phyloP scores from a whole-genome alignment of 345 rosid species.

The Ceriops tagal region DNA sequence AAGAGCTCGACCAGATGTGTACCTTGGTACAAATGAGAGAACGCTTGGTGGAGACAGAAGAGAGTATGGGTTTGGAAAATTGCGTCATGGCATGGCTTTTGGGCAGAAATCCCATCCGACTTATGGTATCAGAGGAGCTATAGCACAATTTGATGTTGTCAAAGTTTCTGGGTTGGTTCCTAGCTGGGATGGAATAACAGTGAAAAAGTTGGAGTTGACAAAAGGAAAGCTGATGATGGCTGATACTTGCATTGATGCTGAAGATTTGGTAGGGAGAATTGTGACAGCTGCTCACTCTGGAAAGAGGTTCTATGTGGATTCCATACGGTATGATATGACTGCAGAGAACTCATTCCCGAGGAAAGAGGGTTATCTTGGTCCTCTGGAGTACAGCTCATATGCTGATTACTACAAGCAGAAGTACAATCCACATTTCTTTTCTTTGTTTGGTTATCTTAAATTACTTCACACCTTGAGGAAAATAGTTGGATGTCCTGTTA shows the following conservation, averaged over 20 bases:
- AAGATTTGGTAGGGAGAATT: slow-evolving; percentile 75
- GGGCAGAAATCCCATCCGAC: slow-evolving; percentile 95
- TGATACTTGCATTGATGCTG: slow-evolving; percentile 51
- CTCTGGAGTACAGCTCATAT: slow-evolving; percentile 87
- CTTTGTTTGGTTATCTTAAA: neutral
- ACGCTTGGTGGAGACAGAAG: slow-evolving; percentile 98
- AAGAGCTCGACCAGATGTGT: slow-evolving; percentile 95
- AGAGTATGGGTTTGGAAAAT: slow-evolving; percentile 95
- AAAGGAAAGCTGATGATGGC: slow-evolving; percentile 79
- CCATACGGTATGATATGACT: slow-evolving; percentile 80
- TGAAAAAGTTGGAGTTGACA: slow-evolving; percentile 35
- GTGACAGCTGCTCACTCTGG: slow-evolving; percentile 98
- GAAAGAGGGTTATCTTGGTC: slow-evolving; percentile 99
- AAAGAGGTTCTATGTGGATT: slow-evolving; percentile 94
- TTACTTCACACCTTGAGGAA: neutral
- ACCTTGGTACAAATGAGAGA: slow-evolving; percentile 96
- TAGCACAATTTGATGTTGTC: slow-evolving; percentile 88
- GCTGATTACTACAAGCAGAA: slow-evolving; percentile 94
- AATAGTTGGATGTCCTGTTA: slow-evolving; percentile 13
- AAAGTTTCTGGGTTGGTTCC: slow-evolving; percentile 90
- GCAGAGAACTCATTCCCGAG: slow-evolving; percentile 93
- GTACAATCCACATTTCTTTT: slow-evolving; percentile 36
- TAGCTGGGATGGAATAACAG: slow-evolving; percentile 44
- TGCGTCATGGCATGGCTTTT: slow-evolving; percentile 81
- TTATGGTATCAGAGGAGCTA: slow-evolving; percentile 97